Conservation (phyloP, 331 rosid species). For the Malus hybrid region DNA sequence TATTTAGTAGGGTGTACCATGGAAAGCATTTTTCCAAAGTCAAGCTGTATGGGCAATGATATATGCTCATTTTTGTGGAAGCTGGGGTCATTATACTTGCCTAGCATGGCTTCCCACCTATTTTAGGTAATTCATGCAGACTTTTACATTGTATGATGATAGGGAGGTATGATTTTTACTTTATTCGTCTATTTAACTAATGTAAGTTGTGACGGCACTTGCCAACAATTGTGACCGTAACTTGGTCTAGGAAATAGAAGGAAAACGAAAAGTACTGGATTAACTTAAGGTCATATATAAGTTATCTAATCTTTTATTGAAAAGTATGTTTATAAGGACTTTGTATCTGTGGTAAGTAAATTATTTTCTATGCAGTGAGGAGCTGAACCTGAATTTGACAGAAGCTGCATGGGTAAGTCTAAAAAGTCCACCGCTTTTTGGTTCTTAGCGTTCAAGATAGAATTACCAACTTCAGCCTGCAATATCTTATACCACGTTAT, state of each 20-base stretch:
- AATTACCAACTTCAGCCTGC: no score
- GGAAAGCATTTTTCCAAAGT: conserved; percentile 71
- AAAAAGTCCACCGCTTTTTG: no score
- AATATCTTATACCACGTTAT: no score
- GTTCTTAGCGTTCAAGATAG: no score
- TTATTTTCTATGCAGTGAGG: conserved; percentile 59
- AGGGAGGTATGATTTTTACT: background rate
- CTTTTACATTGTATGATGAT: background rate
- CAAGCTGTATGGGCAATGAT: conserved; percentile 99
- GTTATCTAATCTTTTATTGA: background rate
- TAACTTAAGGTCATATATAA: background rate
- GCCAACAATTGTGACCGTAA: background rate
- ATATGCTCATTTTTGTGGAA: conserved; percentile 92
- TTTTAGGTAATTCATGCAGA: conserved; percentile 58
- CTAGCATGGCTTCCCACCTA: conserved; percentile 95
- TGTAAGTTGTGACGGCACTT: background rate
- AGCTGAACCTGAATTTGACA: conserved; percentile 77
- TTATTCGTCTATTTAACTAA: background rate
- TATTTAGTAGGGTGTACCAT: conserved; percentile 62
- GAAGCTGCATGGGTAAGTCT: conserved; percentile 95
- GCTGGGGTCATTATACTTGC: conserved; percentile 98
- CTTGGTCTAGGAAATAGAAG: background rate
- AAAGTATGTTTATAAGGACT: background rate
- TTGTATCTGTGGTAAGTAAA: background rate
- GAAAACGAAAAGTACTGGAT: background rate